phyloP scores from a whole-genome alignment of 176 grass and related monocot species.

The Avena eriantha region DNA sequence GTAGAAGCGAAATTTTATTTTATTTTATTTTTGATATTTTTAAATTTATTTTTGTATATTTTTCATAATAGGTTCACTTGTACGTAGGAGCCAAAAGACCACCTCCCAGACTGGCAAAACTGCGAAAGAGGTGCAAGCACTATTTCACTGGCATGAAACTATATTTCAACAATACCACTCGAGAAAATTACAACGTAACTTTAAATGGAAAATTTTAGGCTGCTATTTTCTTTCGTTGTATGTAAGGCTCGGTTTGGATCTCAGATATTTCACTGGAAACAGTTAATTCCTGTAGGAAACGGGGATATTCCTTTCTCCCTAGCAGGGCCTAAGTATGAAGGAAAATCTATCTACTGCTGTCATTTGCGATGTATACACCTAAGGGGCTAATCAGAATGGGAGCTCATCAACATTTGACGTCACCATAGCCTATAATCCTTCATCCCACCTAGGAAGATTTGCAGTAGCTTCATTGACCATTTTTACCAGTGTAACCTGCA shows the following conservation, averaged over 20 bases:
- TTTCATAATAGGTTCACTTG: too few relatives aligned
- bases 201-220: background rate
- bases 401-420: conserved; percentile 28
- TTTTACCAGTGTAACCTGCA: conserved; percentile 82
- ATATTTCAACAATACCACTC: background rate
- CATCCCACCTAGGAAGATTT: conserved; percentile 87
- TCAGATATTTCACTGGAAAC: background rate
- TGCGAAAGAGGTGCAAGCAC: background rate
- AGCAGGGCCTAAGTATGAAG: conserved; percentile 33
- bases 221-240: conserved; percentile 28
- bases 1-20: too few relatives aligned
- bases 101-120: too few relatives aligned
- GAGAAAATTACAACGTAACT: conserved; percentile 23
- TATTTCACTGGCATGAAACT: background rate
- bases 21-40: too few relatives aligned
- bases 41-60: too few relatives aligned
- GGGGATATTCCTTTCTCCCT: background rate
- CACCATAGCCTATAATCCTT: conserved; percentile 54
- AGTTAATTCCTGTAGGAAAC: conserved; percentile 4
- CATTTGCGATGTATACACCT: conserved; percentile 46
- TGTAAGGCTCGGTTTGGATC: background rate
- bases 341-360: conserved; percentile 45
- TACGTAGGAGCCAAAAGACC: too few relatives aligned
- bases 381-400: conserved; percentile 6
- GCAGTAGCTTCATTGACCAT: conserved; percentile 85